phyloP scores from a whole-genome alignment of 192 early-diverging fungal species.

The Backusella macrospora region DNA sequence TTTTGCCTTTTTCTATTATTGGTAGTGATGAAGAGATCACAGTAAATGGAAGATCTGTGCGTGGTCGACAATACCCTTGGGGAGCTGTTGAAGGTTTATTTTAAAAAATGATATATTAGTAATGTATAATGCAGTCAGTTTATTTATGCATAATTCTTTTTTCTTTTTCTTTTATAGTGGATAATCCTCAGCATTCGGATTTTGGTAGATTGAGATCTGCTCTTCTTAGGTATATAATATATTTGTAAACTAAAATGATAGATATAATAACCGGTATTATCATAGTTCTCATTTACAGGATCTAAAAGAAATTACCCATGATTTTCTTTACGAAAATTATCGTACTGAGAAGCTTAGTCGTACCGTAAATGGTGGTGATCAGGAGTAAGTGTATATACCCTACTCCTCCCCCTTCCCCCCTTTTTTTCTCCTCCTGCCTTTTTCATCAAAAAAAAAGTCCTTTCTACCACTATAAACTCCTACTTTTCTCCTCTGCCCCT shows the following conservation, averaged over 20 bases:
- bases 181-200: slow-evolving; percentile 96
- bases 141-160: background rate
- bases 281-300: slow-evolving; percentile 95
- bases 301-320: slow-evolving; percentile 95
- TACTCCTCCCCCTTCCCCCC: background rate
- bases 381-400: slow-evolving; percentile 27
- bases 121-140: background rate
- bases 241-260: background rate
- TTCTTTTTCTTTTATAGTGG: slow-evolving; percentile 54
- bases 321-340: slow-evolving; percentile 94
- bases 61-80: slow-evolving; percentile 95
- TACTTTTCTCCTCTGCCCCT: background rate
- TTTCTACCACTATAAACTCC: background rate
- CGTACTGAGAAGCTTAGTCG: slow-evolving; percentile 86
- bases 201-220: slow-evolving; percentile 94
- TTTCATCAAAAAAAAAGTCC: background rate
- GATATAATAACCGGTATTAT: background rate
- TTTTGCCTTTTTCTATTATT: slow-evolving; percentile 95
- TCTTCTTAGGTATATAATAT: slow-evolving; percentile 64
- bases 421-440: background rate
- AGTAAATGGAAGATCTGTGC: slow-evolving; percentile 86
- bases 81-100: slow-evolving; percentile 79
- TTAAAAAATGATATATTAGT: background rate
- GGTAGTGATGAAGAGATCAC: slow-evolving; percentile 90
- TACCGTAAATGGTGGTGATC: slow-evolving; percentile 55